phyloP scores from a whole-genome alignment of 2,329 filamentous ascomycete genomes.

The Pseudogymnoascus sp. region DNA sequence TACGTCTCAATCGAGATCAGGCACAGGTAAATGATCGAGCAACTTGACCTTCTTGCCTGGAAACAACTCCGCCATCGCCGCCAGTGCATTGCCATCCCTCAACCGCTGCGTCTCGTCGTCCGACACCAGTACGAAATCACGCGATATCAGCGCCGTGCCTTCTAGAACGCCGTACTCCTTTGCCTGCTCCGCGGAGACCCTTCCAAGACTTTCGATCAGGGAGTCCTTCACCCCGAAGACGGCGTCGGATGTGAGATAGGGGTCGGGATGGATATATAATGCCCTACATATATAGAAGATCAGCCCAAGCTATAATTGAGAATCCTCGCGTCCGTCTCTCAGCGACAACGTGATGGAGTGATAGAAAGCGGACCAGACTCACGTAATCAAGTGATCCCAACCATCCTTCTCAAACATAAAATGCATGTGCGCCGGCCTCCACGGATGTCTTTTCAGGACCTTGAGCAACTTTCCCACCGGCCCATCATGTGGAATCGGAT shows the following conservation, averaged over 20 bases:
- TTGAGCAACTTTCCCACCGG: constrained; percentile 67
- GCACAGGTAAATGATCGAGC: constrained; percentile 67
- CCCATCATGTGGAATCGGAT: constrained; percentile 76
- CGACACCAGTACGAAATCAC: constrained; percentile 71
- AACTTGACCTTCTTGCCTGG: constrained; percentile 51
- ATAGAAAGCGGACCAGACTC: constrained; percentile 30
- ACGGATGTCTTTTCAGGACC: constrained; percentile 63
- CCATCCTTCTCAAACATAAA: constrained; percentile 81
- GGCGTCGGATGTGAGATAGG: constrained; percentile 74
- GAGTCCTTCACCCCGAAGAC: constrained; percentile 83
- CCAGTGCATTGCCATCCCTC: constrained; percentile 44
- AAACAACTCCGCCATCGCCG: background rate
- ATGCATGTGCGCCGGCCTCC: constrained; percentile 70
- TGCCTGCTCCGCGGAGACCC: constrained; percentile 44
- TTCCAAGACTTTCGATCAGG: constrained; percentile 56
- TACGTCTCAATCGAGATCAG: constrained; percentile 44
- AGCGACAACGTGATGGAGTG: background rate
- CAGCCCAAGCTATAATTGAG: background rate
- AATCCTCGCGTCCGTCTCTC: background rate
- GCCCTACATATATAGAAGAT: constrained; percentile 31
- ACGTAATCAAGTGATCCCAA: constrained; percentile 78
- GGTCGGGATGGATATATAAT: constrained; percentile 67
- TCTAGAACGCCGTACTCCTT: constrained; percentile 54
- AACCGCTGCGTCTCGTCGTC: constrained; percentile 59
- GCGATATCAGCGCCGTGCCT: constrained; percentile 53